Base-by-base conservation (phyloP, 176 grass and related monocot species). In the Bothriochloa decipiens region DNA sequence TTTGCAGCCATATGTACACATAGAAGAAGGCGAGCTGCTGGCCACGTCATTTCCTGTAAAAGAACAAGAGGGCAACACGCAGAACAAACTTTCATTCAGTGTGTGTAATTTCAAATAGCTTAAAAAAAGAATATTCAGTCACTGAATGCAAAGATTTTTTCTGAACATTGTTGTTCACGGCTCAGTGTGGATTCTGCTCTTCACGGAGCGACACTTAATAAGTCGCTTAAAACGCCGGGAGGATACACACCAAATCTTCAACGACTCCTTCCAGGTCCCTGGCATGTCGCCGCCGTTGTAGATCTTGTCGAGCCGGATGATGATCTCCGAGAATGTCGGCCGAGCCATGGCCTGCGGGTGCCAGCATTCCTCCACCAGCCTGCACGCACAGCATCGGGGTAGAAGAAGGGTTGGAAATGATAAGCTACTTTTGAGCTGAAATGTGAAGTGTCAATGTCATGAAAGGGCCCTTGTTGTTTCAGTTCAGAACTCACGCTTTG, bases 291-390 rank as follows among this genome's bases (percentile, higher is more conserved):
- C 96, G 32, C 69, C 75, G 8, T 68, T 87, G 64, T 92, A 94
- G 76, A 92, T 89, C 85, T 89, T 99, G 42, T 96, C 97, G 23
- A 99, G 83, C 84, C 97, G 88, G 77, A 92, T 53, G 88, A 99
- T 96, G 42, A 99, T 89, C 77, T 99, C 97, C n/a, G 91, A 96
- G 83, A 99, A 99, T 12, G 87, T 92, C 29, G 97, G 97, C 32
- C 97, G 81, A 41, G 80, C 72, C 20, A 86, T 75, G 26, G 91
- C 28, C 27, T 89, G 86, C 25, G 86, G 61, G 5, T 89, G 66
- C 97, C 97, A 99, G 72, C 97, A 99, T 82, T 99, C 93, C 87
- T 99, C 97, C 49, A 96, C 88, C 80, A 99, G 84, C 72, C 97
- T 99, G 53, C 68, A 91, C 28, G 78, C 8, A 86, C 13, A 26